These are phyloP conservation scores for Anastatica hierochuntica DNA, from an alignment of 345 rosid genomes.

Conservation along the genomic window DNA sequence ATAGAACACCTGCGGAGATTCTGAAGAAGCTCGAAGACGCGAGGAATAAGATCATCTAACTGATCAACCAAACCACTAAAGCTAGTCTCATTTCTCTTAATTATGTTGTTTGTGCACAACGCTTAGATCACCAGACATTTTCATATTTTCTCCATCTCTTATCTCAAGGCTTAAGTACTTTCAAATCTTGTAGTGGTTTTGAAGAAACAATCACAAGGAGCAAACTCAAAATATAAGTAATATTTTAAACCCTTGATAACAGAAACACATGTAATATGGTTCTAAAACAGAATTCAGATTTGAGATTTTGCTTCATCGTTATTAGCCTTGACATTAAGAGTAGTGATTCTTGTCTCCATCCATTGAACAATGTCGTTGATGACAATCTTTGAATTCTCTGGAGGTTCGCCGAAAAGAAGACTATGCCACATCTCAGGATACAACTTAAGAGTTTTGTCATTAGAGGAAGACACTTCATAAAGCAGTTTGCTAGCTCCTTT, in stretches of 20 bases:
- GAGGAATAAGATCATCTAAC: conserved; percentile 70
- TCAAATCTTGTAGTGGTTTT: too few species aligned
- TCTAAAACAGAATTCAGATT: too few species aligned
- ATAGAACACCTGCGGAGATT: conserved; percentile 92
- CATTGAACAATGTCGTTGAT: conserved; percentile 56
- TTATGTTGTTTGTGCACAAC: too few species aligned
- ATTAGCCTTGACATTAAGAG: conserved; percentile 16
- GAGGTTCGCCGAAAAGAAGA: conserved; percentile 65
- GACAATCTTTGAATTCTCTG: conserved; percentile 50
- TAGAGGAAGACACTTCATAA: conserved; percentile 36
- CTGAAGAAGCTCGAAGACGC: conserved; percentile 94
- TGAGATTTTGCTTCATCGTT: not conserved
- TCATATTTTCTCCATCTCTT: too few species aligned
- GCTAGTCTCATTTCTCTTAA: too few species aligned
- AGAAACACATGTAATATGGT: too few species aligned
- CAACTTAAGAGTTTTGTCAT: conserved; percentile 66
- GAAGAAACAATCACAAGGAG: too few species aligned
- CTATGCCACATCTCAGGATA: conserved; percentile 95
- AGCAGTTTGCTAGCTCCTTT: conserved; percentile 48
- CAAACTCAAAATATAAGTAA: too few species aligned
- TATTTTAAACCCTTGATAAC: too few species aligned
- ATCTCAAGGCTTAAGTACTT: too few species aligned
- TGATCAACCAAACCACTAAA: too few species aligned
- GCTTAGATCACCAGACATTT: too few species aligned
- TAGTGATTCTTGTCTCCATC: conserved; percentile 42